Conservation (phyloP, 2,329 filamentous ascomycete species). For the Diaporthe nobilis region DNA sequence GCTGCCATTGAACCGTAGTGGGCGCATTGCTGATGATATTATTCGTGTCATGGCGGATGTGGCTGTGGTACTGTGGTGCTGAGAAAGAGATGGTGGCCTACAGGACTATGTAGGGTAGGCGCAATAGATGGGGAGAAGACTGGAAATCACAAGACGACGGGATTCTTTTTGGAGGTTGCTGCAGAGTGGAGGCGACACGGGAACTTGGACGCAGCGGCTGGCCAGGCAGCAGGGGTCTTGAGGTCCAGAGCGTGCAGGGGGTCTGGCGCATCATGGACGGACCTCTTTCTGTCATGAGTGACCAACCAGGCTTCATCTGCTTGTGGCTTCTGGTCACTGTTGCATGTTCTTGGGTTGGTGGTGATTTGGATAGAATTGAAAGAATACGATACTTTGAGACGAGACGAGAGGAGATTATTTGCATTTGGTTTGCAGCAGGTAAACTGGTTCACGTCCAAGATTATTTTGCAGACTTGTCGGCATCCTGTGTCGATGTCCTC, state of each 20-base stretch:
- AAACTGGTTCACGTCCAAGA: not conserved
- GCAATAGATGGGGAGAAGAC: not conserved
- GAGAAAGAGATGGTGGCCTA: not conserved
- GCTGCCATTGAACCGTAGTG: constrained; percentile 31
- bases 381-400: not conserved
- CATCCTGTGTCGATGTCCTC: constrained; percentile 83
- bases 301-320: not conserved
- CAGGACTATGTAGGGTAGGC: not conserved
- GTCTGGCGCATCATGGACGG: not conserved
- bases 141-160: not conserved
- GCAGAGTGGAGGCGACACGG: constrained; percentile 20
- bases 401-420: not conserved
- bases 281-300: not conserved
- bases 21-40: constrained; percentile 37
- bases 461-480: constrained; percentile 47
- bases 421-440: not conserved
- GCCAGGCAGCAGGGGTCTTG: constrained; percentile 6
- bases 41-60: constrained; percentile 37
- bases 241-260: constrained; percentile 10
- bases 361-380: too few relatives aligned
- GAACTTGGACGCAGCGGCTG: constrained; percentile 7
- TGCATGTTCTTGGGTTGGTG: not conserved
- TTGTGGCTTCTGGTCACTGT: not conserved
- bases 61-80: not conserved
- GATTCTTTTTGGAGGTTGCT: constrained; percentile 9